phyloP scores from a whole-genome alignment of 345 rosid species.

The Eucalyptus globulus region DNA sequence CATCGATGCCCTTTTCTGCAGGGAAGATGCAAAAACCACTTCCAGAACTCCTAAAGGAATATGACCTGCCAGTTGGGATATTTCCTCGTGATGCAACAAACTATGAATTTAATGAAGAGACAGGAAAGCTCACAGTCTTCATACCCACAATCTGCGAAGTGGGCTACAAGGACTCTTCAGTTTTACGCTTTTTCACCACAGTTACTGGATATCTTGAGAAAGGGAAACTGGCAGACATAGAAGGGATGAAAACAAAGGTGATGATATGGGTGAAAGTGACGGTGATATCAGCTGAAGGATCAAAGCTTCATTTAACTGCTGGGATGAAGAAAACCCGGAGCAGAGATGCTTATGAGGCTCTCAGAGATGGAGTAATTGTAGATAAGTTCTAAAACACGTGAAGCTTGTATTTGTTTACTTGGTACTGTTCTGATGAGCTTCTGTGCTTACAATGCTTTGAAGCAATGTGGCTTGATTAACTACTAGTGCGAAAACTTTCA shows the following conservation, averaged over 20 bases:
- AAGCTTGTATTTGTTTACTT: background rate
- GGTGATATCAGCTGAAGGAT: constrained; percentile 32
- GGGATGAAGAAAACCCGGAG: constrained; percentile 79
- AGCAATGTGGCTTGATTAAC: background rate
- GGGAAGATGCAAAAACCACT: constrained; percentile 97
- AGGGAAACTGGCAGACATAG: constrained; percentile 77
- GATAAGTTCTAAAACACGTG: constrained; percentile 45
- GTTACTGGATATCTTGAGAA: constrained; percentile 77
- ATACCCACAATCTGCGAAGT: constrained; percentile 79
- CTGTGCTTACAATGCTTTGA: background rate
- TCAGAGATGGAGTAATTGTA: constrained; percentile 51
- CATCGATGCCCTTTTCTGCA: background rate
- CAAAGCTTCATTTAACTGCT: constrained; percentile 73
- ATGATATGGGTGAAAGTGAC: constrained; percentile 88
- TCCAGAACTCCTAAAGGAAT: constrained; percentile 75
- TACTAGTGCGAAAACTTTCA: background rate
- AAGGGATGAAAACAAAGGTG: constrained; percentile 87
- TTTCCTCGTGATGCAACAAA: constrained; percentile 93
- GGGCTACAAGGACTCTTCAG: constrained; percentile 84
- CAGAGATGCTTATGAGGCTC: constrained; percentile 74
- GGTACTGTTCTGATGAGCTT: background rate
- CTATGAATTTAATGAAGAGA: constrained; percentile 89
- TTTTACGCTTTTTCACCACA: constrained; percentile 50
- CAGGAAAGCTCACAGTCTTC: constrained; percentile 58
- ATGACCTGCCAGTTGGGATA: constrained; percentile 72